These are phyloP conservation scores for Aspergillus taichungensis DNA, from an alignment of 495 filamentous ascomycete genomes.

Conservation along the genomic window DNA sequence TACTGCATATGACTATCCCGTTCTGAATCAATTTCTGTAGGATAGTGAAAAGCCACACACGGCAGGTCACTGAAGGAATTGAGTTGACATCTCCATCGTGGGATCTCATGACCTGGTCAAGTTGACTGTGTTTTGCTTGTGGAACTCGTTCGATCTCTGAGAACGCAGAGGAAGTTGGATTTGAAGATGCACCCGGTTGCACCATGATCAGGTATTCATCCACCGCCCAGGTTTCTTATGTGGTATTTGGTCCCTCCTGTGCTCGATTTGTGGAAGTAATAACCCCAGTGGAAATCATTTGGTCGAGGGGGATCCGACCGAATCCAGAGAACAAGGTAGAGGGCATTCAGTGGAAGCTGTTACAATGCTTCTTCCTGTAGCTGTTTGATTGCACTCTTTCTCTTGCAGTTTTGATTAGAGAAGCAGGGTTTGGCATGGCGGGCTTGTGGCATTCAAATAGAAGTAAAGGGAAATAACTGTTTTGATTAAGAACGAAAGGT, in stretches of 20 bases:
- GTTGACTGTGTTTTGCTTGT: not conserved
- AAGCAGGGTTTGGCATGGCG: too few relatives aligned
- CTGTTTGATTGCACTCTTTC: too few relatives aligned
- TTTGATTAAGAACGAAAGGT: too few relatives aligned
- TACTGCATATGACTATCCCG: constrained; percentile 6
- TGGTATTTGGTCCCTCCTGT: constrained; percentile 13
- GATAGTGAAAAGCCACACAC: constrained; percentile 11
- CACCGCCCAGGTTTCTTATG: constrained; percentile 4
- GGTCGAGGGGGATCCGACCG: constrained; percentile 1
- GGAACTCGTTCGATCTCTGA: constrained; percentile 5
- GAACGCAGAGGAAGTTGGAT: constrained; percentile 11
- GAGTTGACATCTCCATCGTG: constrained; percentile 10
- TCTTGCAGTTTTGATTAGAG: too few relatives aligned
- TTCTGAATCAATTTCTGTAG: constrained; percentile 7
- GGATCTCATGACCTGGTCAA: constrained; percentile 12
- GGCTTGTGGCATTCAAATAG: too few relatives aligned
- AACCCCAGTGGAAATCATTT: constrained; percentile 17
- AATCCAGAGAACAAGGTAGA: constrained; percentile 8
- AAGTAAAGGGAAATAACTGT: too few relatives aligned
- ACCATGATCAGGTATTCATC: constrained; percentile 16
- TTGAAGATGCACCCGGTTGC: constrained; percentile 9
- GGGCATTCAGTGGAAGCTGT: too few relatives aligned
- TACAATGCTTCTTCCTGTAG: too few relatives aligned
- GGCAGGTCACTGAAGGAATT: constrained; percentile 13
- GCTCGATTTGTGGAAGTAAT: constrained; percentile 7